These are phyloP conservation scores for Trifolium subterraneum DNA, from an alignment of 306 rosid genomes.

Conservation along the genomic window DNA sequence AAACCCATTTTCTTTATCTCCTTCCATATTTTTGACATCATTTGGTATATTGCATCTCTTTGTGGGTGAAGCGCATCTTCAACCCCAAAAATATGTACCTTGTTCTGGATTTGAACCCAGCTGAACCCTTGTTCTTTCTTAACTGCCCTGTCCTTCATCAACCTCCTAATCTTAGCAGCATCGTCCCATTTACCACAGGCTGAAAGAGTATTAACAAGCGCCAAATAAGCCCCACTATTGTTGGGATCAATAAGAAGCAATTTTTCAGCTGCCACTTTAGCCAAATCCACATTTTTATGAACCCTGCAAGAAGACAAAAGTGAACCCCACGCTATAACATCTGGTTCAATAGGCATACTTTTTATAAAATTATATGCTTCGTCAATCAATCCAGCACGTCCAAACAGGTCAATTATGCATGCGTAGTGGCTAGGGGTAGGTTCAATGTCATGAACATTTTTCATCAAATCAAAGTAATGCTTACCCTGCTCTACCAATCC, in stretches of 20 bases:
- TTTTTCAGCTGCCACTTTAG: constrained; percentile 77
- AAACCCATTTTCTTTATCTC: constrained; percentile 87
- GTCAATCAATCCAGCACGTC: constrained; percentile 86
- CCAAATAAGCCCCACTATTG: constrained; percentile 82
- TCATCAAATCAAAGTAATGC: constrained; percentile 72
- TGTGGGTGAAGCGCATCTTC: constrained; percentile 77
- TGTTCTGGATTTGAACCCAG: constrained; percentile 76
- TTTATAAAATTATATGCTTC: constrained; percentile 70
- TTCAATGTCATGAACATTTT: constrained; percentile 67
- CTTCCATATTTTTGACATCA: constrained; percentile 73
- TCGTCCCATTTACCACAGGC: constrained; percentile 84
- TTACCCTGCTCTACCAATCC: constrained; percentile 79
- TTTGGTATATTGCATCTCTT: constrained; percentile 69
- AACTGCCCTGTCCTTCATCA: constrained; percentile 84
- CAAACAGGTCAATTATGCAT: constrained; percentile 82
- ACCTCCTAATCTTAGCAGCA: constrained; percentile 81
- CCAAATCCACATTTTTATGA: constrained; percentile 73
- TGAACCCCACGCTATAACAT: constrained; percentile 84
- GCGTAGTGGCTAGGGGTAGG: constrained; percentile 81
- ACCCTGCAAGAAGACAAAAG: constrained; percentile 80
- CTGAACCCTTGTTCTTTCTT: constrained; percentile 88
- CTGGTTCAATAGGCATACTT: constrained; percentile 80
- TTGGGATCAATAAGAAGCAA: constrained; percentile 82
- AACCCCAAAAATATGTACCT: constrained; percentile 78
- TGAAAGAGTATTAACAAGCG: constrained; percentile 82